A percentile compares a stretch with the other conserved stretches of the same genome.
Conservation (phyloP, 2,329 filamentous ascomycete genomes). For the Waltergamsia citrina region DNA sequence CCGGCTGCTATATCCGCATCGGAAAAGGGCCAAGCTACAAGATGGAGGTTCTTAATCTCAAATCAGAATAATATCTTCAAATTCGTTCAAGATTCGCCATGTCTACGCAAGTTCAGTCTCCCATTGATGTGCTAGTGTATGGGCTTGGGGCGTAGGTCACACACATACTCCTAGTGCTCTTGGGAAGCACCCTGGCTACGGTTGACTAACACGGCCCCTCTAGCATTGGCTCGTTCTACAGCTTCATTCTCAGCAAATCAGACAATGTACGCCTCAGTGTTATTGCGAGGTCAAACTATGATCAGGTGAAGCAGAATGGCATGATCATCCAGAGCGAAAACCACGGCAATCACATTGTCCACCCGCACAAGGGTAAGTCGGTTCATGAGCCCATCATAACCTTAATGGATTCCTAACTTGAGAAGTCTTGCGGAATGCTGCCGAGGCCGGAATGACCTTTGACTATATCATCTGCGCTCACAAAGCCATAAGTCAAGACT, state of each 20-base stretch:
- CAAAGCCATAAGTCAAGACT: slow-evolving; percentile 58
- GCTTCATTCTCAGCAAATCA: slow-evolving; percentile 29
- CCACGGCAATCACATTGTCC: slow-evolving; percentile 50
- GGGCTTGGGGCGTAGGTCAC: slow-evolving; percentile 41
- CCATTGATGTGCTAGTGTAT: slow-evolving; percentile 33
- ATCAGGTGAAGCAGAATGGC: slow-evolving; percentile 48
- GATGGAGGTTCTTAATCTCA: too few species aligned
- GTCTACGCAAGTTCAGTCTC: too few species aligned
- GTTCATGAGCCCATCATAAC: too few species aligned
- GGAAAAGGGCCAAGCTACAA: too few species aligned
- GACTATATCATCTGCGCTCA: slow-evolving; percentile 63
- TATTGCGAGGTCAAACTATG: slow-evolving; percentile 66
- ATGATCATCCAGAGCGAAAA: slow-evolving; percentile 55
- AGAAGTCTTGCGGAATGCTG: slow-evolving; percentile 42
- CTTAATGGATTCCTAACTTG: too few species aligned
- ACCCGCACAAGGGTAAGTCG: slow-evolving; percentile 27
- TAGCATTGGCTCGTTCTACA: slow-evolving; percentile 49
- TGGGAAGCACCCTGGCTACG: not conserved
- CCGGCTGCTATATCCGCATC: too few species aligned
- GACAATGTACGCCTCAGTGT: slow-evolving; percentile 53
- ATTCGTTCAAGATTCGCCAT: too few species aligned
- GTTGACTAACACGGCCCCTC: not conserved
- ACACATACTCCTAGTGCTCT: not conserved
- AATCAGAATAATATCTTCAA: too few species aligned
- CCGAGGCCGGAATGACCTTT: slow-evolving; percentile 18